phyloP scores from a whole-genome alignment of 805 yeast species.

The Huiozyma naganishii region DNA sequence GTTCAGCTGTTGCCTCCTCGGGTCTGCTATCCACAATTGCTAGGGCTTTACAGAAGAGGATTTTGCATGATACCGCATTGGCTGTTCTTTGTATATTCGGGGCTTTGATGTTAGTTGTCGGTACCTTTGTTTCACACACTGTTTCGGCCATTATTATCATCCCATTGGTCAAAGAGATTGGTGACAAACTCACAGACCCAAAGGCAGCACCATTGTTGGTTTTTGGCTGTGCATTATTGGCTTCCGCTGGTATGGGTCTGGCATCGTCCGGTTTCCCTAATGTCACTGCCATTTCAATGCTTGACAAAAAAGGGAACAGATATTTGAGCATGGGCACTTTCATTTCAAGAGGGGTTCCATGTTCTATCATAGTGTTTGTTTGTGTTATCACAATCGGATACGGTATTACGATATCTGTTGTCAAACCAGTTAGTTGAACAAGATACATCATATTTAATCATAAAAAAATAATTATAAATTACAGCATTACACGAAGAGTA shows the following conservation, averaged over 20 bases:
- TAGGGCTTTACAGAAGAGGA: conserved; percentile 46
- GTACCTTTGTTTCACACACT: conserved; percentile 93
- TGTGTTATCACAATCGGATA: conserved; percentile 78
- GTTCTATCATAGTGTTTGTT: conserved; percentile 63
- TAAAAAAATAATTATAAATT: too few relatives aligned
- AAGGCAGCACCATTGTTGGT: conserved; percentile 48
- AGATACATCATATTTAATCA: neutral
- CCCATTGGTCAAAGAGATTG: conserved; percentile 84
- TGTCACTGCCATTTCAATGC: conserved; percentile 91
- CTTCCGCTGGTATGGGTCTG: conserved; percentile 93
- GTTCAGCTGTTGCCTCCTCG: conserved; percentile 87
- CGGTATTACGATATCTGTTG: conserved; percentile 45
- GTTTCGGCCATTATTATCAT: conserved; percentile 90
- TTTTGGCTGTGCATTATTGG: conserved; percentile 46
- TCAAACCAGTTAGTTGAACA: conserved; percentile 9
- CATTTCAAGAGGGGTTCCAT: conserved; percentile 84
- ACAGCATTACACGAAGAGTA: too few relatives aligned
- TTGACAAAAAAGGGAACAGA: conserved; percentile 81
- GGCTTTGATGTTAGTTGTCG: conserved; percentile 67
- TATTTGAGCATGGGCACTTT: conserved; percentile 74
- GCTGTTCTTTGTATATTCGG: conserved; percentile 78
- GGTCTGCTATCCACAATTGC: conserved; percentile 81
- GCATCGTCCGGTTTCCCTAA: conserved; percentile 98
- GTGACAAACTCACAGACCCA: conserved; percentile 54
- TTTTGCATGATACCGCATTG: conserved; percentile 51